These are phyloP conservation scores for Ophiostoma sp. DNA, from an alignment of 2,329 filamentous ascomycete genomes.

Conservation along the genomic window DNA sequence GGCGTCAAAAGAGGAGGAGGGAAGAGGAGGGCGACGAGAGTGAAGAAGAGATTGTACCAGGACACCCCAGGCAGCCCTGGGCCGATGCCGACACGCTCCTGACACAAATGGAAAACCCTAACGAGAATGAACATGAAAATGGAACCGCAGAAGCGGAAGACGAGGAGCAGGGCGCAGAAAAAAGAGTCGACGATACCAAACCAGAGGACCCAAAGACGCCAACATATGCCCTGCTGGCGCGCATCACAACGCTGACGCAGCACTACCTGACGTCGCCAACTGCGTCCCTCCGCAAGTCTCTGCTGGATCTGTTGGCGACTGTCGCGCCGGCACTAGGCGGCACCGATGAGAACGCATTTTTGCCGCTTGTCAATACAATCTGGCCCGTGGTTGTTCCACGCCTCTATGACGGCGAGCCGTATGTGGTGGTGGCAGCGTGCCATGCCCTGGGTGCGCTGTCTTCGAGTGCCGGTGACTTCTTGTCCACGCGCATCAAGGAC, in stretches of 20 bases:
- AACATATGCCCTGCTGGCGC: constrained; percentile 73
- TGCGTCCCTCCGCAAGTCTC: constrained; percentile 67
- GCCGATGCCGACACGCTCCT: constrained; percentile 30
- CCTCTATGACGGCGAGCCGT: constrained; percentile 60
- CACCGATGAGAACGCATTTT: constrained; percentile 71
- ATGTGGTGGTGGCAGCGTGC: constrained; percentile 65
- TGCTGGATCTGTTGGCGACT: constrained; percentile 70
- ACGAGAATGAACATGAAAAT: constrained; percentile 31
- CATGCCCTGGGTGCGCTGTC: constrained; percentile 65
- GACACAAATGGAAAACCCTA: constrained; percentile 23
- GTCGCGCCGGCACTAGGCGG: constrained; percentile 67
- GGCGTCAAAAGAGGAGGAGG: constrained; percentile 29
- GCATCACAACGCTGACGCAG: constrained; percentile 77
- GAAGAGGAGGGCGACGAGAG: constrained; percentile 23
- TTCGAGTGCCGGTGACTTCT: constrained; percentile 69
- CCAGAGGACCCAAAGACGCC: constrained; percentile 56
- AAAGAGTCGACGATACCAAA: constrained; percentile 31
- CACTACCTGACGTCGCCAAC: constrained; percentile 86
- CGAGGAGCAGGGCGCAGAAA: constrained; percentile 32
- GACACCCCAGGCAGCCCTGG: constrained; percentile 38
- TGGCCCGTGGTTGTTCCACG: constrained; percentile 77
- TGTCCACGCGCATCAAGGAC: constrained; percentile 66
- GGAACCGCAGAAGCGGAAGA: constrained; percentile 29
- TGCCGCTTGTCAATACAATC: constrained; percentile 82
- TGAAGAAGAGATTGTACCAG: constrained; percentile 26